Evolutionary conservation across 2,329 filamentous ascomycete species (phyloP).

Genomic region (Pseudogymnoascus sp.): DNA sequence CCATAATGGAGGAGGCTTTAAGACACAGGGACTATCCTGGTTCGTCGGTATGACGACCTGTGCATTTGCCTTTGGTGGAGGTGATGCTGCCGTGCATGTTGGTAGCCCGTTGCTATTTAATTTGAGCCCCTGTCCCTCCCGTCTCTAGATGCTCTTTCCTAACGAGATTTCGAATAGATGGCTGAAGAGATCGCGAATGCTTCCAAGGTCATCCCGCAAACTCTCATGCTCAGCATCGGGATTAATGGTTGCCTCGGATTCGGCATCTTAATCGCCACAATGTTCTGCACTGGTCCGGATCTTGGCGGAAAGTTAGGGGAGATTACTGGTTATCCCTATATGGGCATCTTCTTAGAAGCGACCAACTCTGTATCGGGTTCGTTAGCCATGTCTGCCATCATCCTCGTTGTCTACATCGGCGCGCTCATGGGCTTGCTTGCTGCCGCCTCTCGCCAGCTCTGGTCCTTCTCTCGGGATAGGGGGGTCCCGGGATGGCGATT

Average conservation of each 20-base stretch:
- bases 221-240: background rate
- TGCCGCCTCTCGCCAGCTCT: background rate
- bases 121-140: background rate
- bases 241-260: background rate
- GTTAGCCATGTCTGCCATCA: background rate
- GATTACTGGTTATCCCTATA: background rate
- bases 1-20: constrained; percentile 40
- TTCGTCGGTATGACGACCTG: constrained; percentile 38
- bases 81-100: background rate
- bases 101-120: background rate
- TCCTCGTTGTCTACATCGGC: background rate
- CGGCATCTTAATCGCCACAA: background rate
- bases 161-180: background rate
- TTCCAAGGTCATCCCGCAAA: constrained; percentile 43
- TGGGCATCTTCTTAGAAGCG: background rate
- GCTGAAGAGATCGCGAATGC: constrained; percentile 56
- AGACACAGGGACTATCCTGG: constrained; percentile 38
- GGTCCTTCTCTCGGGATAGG: background rate
- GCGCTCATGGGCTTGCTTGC: background rate
- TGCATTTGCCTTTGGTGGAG: constrained; percentile 34
- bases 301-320: background rate
- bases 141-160: background rate
- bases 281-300: background rate
- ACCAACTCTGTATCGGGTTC: background rate
- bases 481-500: background rate